These are phyloP conservation scores for Saccharomycopsis malanga DNA, from an alignment of 805 yeast genomes.

Conservation along the genomic window DNA sequence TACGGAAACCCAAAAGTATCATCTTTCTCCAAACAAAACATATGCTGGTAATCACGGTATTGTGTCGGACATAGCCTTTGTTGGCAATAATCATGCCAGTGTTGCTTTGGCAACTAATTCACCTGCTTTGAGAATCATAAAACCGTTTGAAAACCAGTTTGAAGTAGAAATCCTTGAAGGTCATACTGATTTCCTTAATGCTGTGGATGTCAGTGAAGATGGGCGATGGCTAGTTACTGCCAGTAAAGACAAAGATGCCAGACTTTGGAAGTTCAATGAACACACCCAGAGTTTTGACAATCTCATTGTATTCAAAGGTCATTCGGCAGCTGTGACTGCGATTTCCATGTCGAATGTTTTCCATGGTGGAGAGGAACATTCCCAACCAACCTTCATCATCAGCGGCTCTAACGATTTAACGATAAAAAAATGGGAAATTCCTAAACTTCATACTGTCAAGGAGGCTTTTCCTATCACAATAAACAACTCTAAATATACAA, in stretches of 20 bases:
- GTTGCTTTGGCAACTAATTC: constrained; percentile 92
- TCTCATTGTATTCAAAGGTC: constrained; percentile 53
- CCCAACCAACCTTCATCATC: constrained; percentile 60
- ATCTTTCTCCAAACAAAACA: constrained; percentile 41
- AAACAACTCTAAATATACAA: constrained; percentile 57
- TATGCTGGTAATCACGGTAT: constrained; percentile 95
- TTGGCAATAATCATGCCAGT: constrained; percentile 49
- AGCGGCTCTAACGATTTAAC: constrained; percentile 84
- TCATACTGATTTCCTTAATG: constrained; percentile 78
- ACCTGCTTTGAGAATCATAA: constrained; percentile 73
- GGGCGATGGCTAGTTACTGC: constrained; percentile 91
- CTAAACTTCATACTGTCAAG: constrained; percentile 30
- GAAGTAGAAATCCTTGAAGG: constrained; percentile 67
- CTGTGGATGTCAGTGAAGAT: constrained; percentile 67
- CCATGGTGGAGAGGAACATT: constrained; percentile 23
- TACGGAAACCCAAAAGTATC: constrained; percentile 26
- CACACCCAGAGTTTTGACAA: constrained; percentile 32
- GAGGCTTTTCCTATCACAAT: constrained; percentile 20
- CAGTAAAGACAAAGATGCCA: constrained; percentile 79
- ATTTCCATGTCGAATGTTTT: constrained; percentile 61
- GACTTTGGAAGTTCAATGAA: constrained; percentile 68
- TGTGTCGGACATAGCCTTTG: constrained; percentile 78
- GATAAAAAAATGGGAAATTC: constrained; percentile 77
- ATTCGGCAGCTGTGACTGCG: constrained; percentile 80
- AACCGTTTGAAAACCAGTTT: constrained; percentile 47